phyloP scores from a whole-genome alignment of 805 yeast genomes.

The Hanseniaspora mollemarum region DNA sequence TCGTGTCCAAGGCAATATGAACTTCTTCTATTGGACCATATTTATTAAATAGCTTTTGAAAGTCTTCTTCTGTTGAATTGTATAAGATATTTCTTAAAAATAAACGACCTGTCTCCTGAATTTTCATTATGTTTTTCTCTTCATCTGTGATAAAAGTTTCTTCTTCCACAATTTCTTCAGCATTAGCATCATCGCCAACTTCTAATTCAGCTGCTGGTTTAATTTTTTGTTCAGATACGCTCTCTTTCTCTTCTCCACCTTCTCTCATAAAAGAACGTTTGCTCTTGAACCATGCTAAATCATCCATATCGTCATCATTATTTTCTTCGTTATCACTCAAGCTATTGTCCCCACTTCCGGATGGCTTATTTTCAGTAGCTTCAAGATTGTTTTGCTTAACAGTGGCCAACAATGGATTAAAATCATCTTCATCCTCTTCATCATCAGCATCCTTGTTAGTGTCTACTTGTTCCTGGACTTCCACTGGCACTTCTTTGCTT shows the following conservation, averaged over 20 bases:
- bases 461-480: conserved; percentile 16
- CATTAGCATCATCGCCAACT: conserved; percentile 8
- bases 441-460: conserved; percentile 29
- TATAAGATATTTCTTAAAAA: conserved; percentile 80
- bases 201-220: conserved; percentile 12
- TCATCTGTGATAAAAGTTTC: conserved; percentile 31
- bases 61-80: conserved; percentile 68
- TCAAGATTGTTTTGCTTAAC: conserved; percentile 28
- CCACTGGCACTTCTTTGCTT: background rate
- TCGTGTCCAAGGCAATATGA: conserved; percentile 81
- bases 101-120: conserved; percentile 62
- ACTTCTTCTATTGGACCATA: conserved; percentile 78
- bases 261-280: conserved; percentile 64
- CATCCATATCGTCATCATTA: conserved; percentile 10
- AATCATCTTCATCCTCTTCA: conserved; percentile 28
- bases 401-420: conserved; percentile 33
- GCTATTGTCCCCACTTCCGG: conserved; percentile 27
- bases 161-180: conserved; percentile 17
- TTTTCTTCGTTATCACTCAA: conserved; percentile 23
- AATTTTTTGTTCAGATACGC: conserved; percentile 15
- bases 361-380: conserved; percentile 21
- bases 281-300: conserved; percentile 76
- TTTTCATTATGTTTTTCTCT: conserved; percentile 40
- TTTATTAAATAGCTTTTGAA: conserved; percentile 46
- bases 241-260: conserved; percentile 26